Base-by-base conservation (phyloP, 2,329 filamentous ascomycete species). In the Didymella exigua region DNA sequence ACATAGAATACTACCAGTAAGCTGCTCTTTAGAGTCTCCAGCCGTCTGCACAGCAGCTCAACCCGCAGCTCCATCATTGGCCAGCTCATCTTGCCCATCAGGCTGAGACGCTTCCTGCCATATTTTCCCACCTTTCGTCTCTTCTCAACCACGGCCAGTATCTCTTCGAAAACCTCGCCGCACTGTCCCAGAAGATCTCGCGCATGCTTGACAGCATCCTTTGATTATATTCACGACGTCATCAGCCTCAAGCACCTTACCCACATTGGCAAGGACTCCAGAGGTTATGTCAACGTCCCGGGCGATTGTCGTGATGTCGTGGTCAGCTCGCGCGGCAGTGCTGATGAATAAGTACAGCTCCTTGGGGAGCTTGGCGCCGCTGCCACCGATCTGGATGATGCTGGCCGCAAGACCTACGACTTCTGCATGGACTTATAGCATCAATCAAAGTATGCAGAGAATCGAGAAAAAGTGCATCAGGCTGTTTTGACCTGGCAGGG, bases 1-100 rank as follows among this genome's bases (percentile, higher is more conserved):
- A 72, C 67, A 42, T 70, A 54, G 16, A 72, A 49, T 11, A 72
- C 37, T 16, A 72, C 41, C 21, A 63, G 47, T 13, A 71, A 58
- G 29, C 64, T 70, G 23, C 62, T 66, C 43, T 71, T 69, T 31
- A 71, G 34, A 42, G 61, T 69, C 29, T 71, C 69, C 13, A 72
- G 49, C 19, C 66, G 59, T 24, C 58, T 53, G 14, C 58, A 53
- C 23, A 67, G 49, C 5, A 71, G 44, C 41, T 71, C 66, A 11
- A 68, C 44, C 41, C 61, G 62, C 49, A 66, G 59, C 31, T 67
- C 61, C 41, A 66, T 67, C 52, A 68, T 45, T 18, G 66, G 64
- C 65, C 68, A 71, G 3, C 60, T 29, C 9, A 67, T 34, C 56
- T 60, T 69, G 1, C 59, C 67, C 33, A 59, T 41, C 9, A 58